Conservation (phyloP, 2,329 filamentous ascomycete species). For the Fusarium piperis region DNA sequence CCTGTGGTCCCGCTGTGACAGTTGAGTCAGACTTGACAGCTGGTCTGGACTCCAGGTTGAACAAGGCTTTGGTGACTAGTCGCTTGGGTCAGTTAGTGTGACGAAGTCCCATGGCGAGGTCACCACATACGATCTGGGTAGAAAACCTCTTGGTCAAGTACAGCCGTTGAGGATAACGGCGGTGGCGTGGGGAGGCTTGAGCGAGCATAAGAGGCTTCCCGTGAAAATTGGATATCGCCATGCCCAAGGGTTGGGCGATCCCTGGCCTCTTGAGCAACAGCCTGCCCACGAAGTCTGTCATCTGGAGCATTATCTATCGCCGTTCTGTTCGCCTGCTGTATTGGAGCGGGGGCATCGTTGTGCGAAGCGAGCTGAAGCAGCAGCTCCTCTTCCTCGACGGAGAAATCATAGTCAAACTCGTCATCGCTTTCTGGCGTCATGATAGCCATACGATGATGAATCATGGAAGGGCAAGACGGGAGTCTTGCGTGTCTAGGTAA, state of each 20-base stretch:
- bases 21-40: constrained; percentile 24
- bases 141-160: constrained; percentile 44
- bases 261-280: background rate
- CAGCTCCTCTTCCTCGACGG: constrained; percentile 56
- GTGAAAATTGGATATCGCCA: constrained; percentile 1
- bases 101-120: constrained; percentile 7
- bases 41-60: constrained; percentile 26
- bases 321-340: constrained; percentile 14
- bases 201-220: background rate
- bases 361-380: constrained; percentile 49
- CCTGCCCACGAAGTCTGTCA: constrained; percentile 10
- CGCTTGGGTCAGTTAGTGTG: constrained; percentile 72
- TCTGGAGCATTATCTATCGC: constrained; percentile 40
- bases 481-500: constrained; percentile 8
- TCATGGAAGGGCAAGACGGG: constrained; percentile 33
- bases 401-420: constrained; percentile 60
- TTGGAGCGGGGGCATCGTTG: constrained; percentile 7
- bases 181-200: constrained; percentile 17
- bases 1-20: constrained; percentile 9
- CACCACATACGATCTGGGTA: constrained; percentile 64
- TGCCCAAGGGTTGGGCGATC: background rate
- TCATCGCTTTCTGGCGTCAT: constrained; percentile 49
- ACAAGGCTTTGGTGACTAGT: constrained; percentile 65
- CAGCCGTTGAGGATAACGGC: constrained; percentile 17
- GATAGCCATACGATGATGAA: constrained; percentile 22